Base-by-base conservation (phyloP, 257 asterid species). In the Capsicum baccatum region DNA sequence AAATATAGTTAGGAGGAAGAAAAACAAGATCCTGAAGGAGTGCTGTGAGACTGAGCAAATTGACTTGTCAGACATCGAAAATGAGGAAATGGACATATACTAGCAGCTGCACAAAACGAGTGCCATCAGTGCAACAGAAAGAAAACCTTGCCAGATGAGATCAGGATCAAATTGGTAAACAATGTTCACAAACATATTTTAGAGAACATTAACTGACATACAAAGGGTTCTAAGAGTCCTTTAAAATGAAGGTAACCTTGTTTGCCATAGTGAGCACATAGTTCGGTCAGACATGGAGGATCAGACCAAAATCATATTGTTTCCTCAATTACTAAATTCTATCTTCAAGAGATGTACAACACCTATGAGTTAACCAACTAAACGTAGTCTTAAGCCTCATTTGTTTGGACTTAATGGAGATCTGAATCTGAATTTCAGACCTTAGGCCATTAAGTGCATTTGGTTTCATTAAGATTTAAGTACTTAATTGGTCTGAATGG, bases 1-100 rank as follows among this genome's bases (percentile, higher is more conserved):
- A 48, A 48, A 47, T 10, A 10, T 26, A 26, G 33, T 26, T 26
- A 71, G 80, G 80, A 47, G 39, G n/a, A 71, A 71, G 58, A 0
- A 71, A n/a, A 47, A 17, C n/a, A 73, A 73, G 80, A n/a, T 73
- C 59, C 59, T 47, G 42, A 19, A 73, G 37, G 57, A 71, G 37
- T 6, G 39, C 80, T 71, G 17, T 19, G 39, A 47, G 35, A n/a
- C 80, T 2, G 42, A 39, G 42, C 42, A 39, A 39, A 39, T 39
- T 39, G 42, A 39, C 42, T 39, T 39, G 42, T 39, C 3, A 39
- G 42, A 39, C 42, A 39, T 39, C 42, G 42, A 39, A 39, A 39
- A 39, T 39, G 42, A 39, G 42, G 42, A 39, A 39, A 39, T 39
- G 42, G 42, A 39, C 42, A 39, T 2, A 39, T 2, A 39, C 42